Evolutionary conservation across 192 early-diverging fungal genomes (phyloP).

Genomic region (Lobulomyces angularis): DNA sequence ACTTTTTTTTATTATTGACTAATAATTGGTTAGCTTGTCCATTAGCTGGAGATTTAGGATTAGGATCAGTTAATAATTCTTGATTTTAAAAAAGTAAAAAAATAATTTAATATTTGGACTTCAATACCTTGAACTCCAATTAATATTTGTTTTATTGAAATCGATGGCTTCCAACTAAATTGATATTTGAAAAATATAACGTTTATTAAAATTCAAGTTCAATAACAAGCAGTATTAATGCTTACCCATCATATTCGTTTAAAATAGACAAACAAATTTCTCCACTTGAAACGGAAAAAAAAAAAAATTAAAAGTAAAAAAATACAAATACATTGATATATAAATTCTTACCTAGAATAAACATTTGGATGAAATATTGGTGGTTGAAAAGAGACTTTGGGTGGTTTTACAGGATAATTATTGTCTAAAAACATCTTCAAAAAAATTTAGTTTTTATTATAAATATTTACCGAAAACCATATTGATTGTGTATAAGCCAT

Average conservation of each 20-base stretch:
- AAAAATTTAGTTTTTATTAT: background rate
- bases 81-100: background rate
- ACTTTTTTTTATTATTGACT: too few relatives aligned
- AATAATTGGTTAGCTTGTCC: too few relatives aligned
- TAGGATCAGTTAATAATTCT: constrained; percentile 81
- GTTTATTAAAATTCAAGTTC: background rate
- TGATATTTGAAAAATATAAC: constrained; percentile 22
- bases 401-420: constrained; percentile 79
- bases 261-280: constrained; percentile 95
- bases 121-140: constrained; percentile 63
- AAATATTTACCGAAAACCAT: constrained; percentile 71
- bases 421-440: background rate
- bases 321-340: constrained; percentile 4
- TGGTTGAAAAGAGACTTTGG: constrained; percentile 52
- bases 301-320: constrained; percentile 54
- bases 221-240: background rate
- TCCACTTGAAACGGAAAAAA: constrained; percentile 90
- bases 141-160: constrained; percentile 94
- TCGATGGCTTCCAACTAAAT: constrained; percentile 73
- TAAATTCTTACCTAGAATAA: background rate
- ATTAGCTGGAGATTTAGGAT: constrained; percentile 80
- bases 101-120: background rate
- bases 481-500: constrained; percentile 70
- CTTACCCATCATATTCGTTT: constrained; percentile 88
- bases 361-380: constrained; percentile 16